Conservation (phyloP, 2,329 filamentous ascomycete genomes). For the Penicillium palitans region DNA sequence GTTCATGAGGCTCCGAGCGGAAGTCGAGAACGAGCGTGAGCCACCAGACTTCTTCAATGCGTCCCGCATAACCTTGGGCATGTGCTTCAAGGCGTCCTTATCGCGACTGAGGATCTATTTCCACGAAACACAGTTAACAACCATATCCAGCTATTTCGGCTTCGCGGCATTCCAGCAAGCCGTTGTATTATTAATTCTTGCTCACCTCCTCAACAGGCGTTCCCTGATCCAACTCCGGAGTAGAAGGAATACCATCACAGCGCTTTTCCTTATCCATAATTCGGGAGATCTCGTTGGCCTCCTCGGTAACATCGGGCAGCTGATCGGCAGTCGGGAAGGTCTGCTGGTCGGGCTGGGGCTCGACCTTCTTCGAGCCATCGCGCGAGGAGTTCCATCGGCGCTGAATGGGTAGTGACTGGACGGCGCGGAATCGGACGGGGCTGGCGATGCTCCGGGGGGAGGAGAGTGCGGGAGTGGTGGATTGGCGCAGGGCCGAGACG, state of each 20-base stretch:
- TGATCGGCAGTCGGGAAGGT: conserved; percentile 53
- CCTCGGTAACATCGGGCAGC: conserved; percentile 63
- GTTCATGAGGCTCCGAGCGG: conserved; percentile 42
- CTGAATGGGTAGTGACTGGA: conserved; percentile 21
- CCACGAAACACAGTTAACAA: neutral
- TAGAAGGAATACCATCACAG: conserved; percentile 44
- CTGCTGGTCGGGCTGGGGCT: conserved; percentile 27
- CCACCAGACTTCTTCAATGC: conserved; percentile 50
- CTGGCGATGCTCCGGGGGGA: conserved; percentile 25
- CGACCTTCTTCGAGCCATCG: conserved; percentile 29
- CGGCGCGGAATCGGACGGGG: conserved; percentile 24
- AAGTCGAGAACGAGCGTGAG: conserved; percentile 60
- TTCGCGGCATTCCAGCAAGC: neutral
- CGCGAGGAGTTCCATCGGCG: conserved; percentile 40
- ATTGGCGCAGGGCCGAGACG: conserved; percentile 34
- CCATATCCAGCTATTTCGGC: neutral
- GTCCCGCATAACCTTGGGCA: conserved; percentile 67
- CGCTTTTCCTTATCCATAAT: conserved; percentile 52
- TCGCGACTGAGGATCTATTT: conserved; percentile 64
- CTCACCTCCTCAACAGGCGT: conserved; percentile 66
- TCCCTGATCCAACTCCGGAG: conserved; percentile 64
- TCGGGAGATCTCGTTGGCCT: conserved; percentile 61
- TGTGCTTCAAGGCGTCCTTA: conserved; percentile 60
- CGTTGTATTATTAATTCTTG: neutral
- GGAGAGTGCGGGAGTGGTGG: conserved; percentile 25